Evolutionary conservation across 108 stramenopile genomes (phyloP).

Genomic region (Pseudonitzschia multiseries): DNA sequence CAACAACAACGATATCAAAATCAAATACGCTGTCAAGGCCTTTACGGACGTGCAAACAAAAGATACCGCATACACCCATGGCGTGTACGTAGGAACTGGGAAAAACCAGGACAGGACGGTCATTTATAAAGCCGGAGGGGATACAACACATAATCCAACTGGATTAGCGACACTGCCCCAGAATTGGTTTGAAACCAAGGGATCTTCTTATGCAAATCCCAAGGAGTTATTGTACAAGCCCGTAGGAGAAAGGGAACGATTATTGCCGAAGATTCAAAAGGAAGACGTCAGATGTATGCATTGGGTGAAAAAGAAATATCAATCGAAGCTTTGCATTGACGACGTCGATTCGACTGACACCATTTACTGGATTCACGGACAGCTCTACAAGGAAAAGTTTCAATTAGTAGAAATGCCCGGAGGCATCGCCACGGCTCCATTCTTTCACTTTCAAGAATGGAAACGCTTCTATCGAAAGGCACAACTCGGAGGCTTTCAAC

Average conservation of each 20-base stretch:
- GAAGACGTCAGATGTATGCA: conserved; percentile 77
- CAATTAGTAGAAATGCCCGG: conserved; percentile 50
- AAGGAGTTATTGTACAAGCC: conserved; percentile 50
- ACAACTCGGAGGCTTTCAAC: conserved; percentile 55
- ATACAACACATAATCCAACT: conserved; percentile 36
- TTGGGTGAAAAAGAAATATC: conserved; percentile 84
- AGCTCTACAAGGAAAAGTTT: conserved; percentile 73
- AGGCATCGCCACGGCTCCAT: conserved; percentile 63
- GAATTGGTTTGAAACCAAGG: conserved; percentile 66
- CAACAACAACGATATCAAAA: conserved; percentile 59
- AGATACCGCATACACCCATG: conserved; percentile 69
- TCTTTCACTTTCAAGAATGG: conserved; percentile 94
- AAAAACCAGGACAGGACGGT: conserved; percentile 44
- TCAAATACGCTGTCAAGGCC: conserved; percentile 90
- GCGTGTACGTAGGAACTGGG: conserved; percentile 55
- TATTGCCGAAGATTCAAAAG: conserved; percentile 40
- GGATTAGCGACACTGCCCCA: conserved; percentile 33
- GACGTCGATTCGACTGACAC: conserved; percentile 57
- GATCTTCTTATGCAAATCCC: conserved; percentile 31
- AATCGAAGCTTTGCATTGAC: conserved; percentile 66
- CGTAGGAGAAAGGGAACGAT: conserved; percentile 43
- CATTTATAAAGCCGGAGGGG: conserved; percentile 62
- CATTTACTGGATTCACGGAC: conserved; percentile 70
- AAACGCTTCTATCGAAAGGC: conserved; percentile 73
- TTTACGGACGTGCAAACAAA: conserved; percentile 63